Conservation (phyloP, 306 rosid species). For the Inga oerstediana region DNA sequence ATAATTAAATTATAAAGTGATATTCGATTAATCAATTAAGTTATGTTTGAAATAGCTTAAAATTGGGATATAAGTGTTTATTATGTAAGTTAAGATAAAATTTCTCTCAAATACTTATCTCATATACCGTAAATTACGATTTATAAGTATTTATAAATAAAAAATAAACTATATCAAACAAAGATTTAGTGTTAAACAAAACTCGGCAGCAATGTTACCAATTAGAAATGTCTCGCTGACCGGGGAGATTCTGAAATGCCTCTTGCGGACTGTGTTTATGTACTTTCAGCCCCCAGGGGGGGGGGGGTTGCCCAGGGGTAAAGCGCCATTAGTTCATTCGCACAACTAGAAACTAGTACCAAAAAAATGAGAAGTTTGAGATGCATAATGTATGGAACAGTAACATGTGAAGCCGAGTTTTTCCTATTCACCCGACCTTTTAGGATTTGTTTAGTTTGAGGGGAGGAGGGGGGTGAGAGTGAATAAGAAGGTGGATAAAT, state of each 20-base stretch:
- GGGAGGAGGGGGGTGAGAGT: no score
- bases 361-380: background rate
- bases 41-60: no score
- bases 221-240: background rate
- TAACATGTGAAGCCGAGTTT: background rate
- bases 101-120: no score
- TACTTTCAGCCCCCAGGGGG: background rate
- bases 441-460: no score
- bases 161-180: no score
- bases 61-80: no score
- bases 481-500: no score
- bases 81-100: no score
- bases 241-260: background rate
- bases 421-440: background rate
- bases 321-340: background rate
- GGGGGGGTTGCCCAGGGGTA: background rate
- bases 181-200: background rate
- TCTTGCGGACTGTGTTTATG: background rate
- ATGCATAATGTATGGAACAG: background rate
- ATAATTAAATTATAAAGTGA: no score
- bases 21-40: no score
- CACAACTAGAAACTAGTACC: background rate
- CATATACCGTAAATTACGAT: no score
- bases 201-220: background rate
- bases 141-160: no score